Base-by-base conservation (phyloP, 2,329 filamentous ascomycete species). In the Hypomyces perniciosus region DNA sequence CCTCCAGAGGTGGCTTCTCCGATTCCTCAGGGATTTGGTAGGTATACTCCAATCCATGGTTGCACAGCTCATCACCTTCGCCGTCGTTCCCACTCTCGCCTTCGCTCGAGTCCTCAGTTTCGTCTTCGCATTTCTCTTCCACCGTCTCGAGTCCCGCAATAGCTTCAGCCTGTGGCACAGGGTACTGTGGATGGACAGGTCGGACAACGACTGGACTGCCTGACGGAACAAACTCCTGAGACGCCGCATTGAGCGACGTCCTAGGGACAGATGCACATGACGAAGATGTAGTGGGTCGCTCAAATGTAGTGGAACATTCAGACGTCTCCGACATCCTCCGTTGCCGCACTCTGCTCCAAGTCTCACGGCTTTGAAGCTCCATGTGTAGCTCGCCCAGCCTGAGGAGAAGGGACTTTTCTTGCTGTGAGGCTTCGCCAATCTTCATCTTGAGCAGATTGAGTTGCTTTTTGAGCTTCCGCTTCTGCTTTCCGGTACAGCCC, bases 311-410 rank as follows among this genome's bases (percentile, higher is more conserved):
- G 10, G 40, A 10, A 4, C 8, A 4, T 28, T 6, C 27, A 5
- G 38, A 33, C 9, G 45, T 20, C 13, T 44, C 10, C 39, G 38
- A 31, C 27, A 38, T 37, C 6, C 51, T 41, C 10, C 34, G 39
- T 45, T 29, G 49, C 39, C 29, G 62, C 2, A 69, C 60, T 35
- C 67, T 63, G 30, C 58, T 57, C 68, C 68, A 70, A 2, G 69
- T 62, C 46, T 74, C 70, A 3, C 70, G 68, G 37, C 69, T 72
- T 56, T 73, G 70, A 10, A 77, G 70, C 61, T 81, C 76, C 12
- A 74, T 62, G 33, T 72, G 67, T 10, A 82, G 56, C 51, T 81
- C 76, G 9, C 70, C 65, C n/a, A 82, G 64, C 3, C 77, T 66
- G 12, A 65, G 51, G 37, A 75, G 61, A 6, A 79, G 70, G 12